Base-by-base conservation (phyloP, 495 filamentous ascomycete species). In the Daldinia caldariorum region DNA sequence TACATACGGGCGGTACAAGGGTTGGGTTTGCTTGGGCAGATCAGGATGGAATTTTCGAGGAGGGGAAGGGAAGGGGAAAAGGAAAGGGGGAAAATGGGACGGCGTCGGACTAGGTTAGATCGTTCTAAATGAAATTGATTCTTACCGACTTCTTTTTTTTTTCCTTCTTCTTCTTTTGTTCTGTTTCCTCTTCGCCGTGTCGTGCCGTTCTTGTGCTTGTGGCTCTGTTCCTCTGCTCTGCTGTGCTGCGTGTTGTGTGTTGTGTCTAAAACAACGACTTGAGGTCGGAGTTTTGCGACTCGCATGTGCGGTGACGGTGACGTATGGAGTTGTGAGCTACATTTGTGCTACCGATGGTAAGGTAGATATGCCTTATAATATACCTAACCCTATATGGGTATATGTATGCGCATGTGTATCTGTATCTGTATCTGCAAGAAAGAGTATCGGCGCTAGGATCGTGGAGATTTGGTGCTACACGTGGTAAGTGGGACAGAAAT, bases 401-500 rank as follows among this genome's bases (percentile, higher is more conserved):
- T 18, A 7, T 45, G 7, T 47, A 47, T 47, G 8, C 10, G 18
- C 13, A 47, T 47, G 43, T 22, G 8, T 18, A 20, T 45, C n/a
- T 26, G 26, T 26, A 26, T 26, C 1, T 26, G 26, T 26, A 26
- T 26, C 26, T 1, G 16, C 6, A 5, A 16, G 18, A 16, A 2
- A 7, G 43, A 22, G 18, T 16, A 12, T 22, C 20, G 18, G 18
- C 43, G 9, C 18, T 22, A 20, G 43, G 43, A 6, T 47, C 16
- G 43, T 47, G 43, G 43, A 47, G 43, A 22, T 47, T 47, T 47
- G 43, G 43, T 47, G 43, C 9, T 47, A 47, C 43, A 16, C 16
- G 8, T 20, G 41, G 41, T 47, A 16, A 16, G 43, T 47, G 18
- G 18, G 43, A 47, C 43, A 9, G 18, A 22, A 2, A 16, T 22